phyloP scores from a whole-genome alignment of 2,329 filamentous ascomycete species.

The Akanthomyces dipterigenus region DNA sequence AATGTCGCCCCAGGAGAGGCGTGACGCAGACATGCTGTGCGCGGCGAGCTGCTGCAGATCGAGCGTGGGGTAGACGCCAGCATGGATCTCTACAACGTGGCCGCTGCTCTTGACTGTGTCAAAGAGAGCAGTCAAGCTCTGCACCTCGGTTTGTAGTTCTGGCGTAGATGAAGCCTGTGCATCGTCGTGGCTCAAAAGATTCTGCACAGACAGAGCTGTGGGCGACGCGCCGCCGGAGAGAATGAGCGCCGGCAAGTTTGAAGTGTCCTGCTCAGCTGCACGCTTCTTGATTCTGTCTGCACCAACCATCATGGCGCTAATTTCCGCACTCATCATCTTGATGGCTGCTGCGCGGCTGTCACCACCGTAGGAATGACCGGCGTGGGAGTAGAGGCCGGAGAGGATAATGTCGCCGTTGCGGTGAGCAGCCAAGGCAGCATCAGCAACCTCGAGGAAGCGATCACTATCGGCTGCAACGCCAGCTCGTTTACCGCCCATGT shows the following conservation, averaged over 20 bases:
- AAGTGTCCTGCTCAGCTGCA: conserved; percentile 15
- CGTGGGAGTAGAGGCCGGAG: conserved; percentile 65
- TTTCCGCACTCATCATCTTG: conserved; percentile 24
- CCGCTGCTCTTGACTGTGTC: conserved; percentile 26
- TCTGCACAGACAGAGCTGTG: conserved; percentile 42
- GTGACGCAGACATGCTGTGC: conserved; percentile 43
- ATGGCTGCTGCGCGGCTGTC: conserved; percentile 26
- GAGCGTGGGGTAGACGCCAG: conserved; percentile 67
- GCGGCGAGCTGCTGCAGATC: conserved; percentile 77
- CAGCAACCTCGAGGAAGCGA: conserved; percentile 42
- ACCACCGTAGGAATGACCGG: conserved; percentile 60
- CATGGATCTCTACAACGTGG: conserved; percentile 61
- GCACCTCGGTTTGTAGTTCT: conserved; percentile 17
- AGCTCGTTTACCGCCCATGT: conserved; percentile 65
- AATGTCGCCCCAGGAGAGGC: conserved; percentile 48
- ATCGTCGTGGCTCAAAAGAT: conserved; percentile 15
- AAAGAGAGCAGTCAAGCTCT: conserved; percentile 17
- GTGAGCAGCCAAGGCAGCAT: conserved; percentile 26
- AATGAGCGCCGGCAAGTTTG: conserved; percentile 17
- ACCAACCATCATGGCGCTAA: conserved; percentile 21
- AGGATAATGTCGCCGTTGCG: conserved; percentile 33
- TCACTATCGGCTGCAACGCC: conserved; percentile 48
- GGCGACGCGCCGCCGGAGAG: conserved; percentile 73
- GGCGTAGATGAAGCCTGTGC: conserved; percentile 8
- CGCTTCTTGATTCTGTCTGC: conserved; percentile 17